These are phyloP conservation scores for Cercospora berteroae DNA, from an alignment of 2,329 filamentous ascomycete species.

Conservation along the genomic window DNA sequence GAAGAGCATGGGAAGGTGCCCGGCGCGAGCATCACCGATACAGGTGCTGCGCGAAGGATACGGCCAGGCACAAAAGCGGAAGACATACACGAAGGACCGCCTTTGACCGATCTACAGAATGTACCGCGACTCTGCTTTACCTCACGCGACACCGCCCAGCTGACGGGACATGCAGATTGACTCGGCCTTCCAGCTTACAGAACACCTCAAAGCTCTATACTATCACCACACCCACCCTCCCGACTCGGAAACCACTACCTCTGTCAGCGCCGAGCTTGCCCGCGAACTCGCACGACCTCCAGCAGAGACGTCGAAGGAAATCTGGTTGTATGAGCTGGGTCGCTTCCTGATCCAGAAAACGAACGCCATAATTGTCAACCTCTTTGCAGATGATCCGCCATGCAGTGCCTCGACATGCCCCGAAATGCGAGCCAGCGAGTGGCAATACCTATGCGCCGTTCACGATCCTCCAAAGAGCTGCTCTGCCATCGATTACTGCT, in stretches of 20 bases:
- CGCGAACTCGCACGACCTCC: conserved; percentile 75
- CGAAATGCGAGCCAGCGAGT: conserved; percentile 97
- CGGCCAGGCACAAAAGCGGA: conserved; percentile 87
- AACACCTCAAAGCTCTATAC: conserved; percentile 91
- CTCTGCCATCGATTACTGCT: conserved; percentile 98
- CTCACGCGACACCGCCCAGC: conserved; percentile 8
- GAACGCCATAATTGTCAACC: conserved; percentile 86
- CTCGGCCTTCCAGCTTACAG: conserved; percentile 94
- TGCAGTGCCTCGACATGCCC: conserved; percentile 88
- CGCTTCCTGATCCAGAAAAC: conserved; percentile 93
- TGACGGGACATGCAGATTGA: conserved; percentile 65
- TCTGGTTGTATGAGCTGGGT: conserved; percentile 98
- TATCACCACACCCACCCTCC: conserved; percentile 70
- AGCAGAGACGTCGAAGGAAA: conserved; percentile 73
- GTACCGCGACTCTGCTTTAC: conserved; percentile 50
- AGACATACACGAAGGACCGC: conserved; percentile 90
- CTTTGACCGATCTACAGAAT: conserved; percentile 79
- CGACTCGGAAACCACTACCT: conserved; percentile 71
- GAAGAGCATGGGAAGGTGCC: conserved; percentile 59
- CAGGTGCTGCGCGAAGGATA: conserved; percentile 78
- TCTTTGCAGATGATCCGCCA: conserved; percentile 85
- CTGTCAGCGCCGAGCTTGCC: conserved; percentile 75
- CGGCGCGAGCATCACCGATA: conserved; percentile 61
- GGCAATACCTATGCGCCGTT: conserved; percentile 98
- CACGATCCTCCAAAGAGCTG: conserved; percentile 96